A percentile compares a stretch with the other conserved stretches of the same genome.
phyloP scores from a whole-genome alignment of 208 protist species.

The Tritrichomonas foetus region DNA sequence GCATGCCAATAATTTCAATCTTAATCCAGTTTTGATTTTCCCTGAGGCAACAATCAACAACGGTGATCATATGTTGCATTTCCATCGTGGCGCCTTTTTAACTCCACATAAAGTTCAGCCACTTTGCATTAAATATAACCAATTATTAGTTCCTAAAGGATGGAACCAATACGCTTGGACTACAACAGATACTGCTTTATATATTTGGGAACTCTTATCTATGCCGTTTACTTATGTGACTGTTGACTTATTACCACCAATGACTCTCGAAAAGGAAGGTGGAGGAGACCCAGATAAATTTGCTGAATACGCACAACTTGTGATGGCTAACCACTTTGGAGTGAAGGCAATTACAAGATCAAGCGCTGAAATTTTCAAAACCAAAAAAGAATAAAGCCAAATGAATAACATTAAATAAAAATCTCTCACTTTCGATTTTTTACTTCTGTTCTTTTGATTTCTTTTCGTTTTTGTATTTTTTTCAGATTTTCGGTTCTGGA shows the following conservation, averaged over 20 bases:
- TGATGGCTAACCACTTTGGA: not conserved
- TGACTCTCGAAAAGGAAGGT: not conserved
- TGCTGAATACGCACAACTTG: not conserved
- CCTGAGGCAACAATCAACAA: not conserved
- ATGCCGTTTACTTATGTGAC: not conserved
- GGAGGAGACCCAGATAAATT: not conserved
- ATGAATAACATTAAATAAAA: not conserved
- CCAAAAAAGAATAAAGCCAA: not conserved
- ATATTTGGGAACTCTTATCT: not conserved
- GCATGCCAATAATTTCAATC: not conserved
- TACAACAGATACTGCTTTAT: not conserved
- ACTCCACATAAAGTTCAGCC: not conserved
- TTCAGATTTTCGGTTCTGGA: not conserved
- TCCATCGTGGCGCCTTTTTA: conserved; percentile 32
- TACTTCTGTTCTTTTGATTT: not conserved
- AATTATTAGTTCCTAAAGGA: not conserved
- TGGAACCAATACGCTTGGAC: conserved; percentile 30
- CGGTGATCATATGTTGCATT: not conserved
- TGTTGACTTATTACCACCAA: not conserved
- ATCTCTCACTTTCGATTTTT: not conserved
- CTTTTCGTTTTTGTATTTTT: not conserved
- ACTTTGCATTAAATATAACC: not conserved
- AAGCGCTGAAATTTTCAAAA: not conserved
- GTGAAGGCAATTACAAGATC: not conserved
- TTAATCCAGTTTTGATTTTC: not conserved